Evolutionary conservation across 2,329 filamentous ascomycete species (phyloP).

Genomic region (Cryphonectria naterciae): DNA sequence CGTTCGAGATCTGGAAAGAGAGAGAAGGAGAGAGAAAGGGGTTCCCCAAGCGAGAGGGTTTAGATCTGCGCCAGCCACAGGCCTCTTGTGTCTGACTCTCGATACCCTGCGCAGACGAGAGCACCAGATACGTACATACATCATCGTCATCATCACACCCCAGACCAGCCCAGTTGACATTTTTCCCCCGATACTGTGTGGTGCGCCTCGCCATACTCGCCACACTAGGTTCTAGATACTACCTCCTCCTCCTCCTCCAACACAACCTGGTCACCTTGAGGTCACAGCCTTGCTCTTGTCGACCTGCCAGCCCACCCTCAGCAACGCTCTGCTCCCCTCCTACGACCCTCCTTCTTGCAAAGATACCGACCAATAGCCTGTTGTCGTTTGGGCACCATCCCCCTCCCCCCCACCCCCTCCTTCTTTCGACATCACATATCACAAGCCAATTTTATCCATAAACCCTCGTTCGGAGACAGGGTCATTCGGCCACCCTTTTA

Average conservation of each 20-base stretch:
- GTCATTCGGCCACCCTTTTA: conserved; percentile 36
- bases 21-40: conserved; percentile 5
- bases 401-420: conserved; percentile 20
- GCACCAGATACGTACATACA: conserved; percentile 8
- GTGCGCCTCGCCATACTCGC: conserved; percentile 18
- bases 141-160: conserved; percentile 17
- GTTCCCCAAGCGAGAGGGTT: conserved; percentile 9
- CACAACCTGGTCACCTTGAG: conserved; percentile 19
- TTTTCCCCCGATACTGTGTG: conserved; percentile 12
- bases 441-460: conserved; percentile 35
- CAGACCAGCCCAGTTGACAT: conserved; percentile 5
- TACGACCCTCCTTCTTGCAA: conserved; percentile 29
- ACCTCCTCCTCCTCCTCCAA: not conserved
- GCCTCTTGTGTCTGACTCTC: conserved; percentile 10
- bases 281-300: conserved; percentile 26
- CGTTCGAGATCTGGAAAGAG: conserved; percentile 13
- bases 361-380: conserved; percentile 31
- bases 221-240: conserved; percentile 10
- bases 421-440: conserved; percentile 30
- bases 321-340: conserved; percentile 28
- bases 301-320: conserved; percentile 29
- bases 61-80: conserved; percentile 13
- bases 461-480: conserved; percentile 28
- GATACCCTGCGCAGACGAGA: conserved; percentile 18
- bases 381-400: conserved; percentile 26